Percentiles rank a stretch among this genome's conserved stretches.
Evolutionary conservation across 371 early-diverging fungal genomes (phyloP).

Genomic region (Mucor racemosus): DNA sequence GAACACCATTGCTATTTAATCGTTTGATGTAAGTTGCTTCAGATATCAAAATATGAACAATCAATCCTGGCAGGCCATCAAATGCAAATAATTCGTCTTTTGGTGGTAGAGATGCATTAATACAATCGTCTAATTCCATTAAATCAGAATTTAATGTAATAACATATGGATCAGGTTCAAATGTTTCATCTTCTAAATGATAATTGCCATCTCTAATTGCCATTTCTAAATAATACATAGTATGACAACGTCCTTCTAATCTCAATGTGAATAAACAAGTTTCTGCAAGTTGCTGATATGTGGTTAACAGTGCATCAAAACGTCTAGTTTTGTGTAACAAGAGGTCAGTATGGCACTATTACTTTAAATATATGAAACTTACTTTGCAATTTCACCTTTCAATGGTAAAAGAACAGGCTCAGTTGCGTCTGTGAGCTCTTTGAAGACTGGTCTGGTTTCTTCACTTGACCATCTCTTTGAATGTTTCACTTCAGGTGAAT

Average conservation of each 20-base stretch:
- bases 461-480: slow-evolving; percentile 37
- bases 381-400: slow-evolving; percentile 48
- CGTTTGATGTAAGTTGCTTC: slow-evolving; percentile 76
- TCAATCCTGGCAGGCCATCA: slow-evolving; percentile 80
- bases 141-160: slow-evolving; percentile 80
- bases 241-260: slow-evolving; percentile 85
- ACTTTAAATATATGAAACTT: not conserved
- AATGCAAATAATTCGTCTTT: slow-evolving; percentile 79
- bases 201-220: slow-evolving; percentile 90
- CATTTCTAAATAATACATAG: slow-evolving; percentile 88
- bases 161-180: slow-evolving; percentile 89
- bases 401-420: slow-evolving; percentile 35
- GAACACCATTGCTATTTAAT: slow-evolving; percentile 75
- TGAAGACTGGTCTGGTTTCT: slow-evolving; percentile 10
- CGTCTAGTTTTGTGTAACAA: slow-evolving; percentile 31
- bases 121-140: slow-evolving; percentile 74
- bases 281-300: slow-evolving; percentile 75
- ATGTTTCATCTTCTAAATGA: slow-evolving; percentile 70
- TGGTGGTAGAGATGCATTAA: slow-evolving; percentile 66
- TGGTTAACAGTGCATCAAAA: slow-evolving; percentile 60
- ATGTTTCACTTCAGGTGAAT: slow-evolving; percentile 19
- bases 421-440: slow-evolving; percentile 5
- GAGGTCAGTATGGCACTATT: not conserved
- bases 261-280: slow-evolving; percentile 81
- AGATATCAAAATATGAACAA: slow-evolving; percentile 70